These are phyloP conservation scores for Pyrus hybrid DNA, from an alignment of 331 rosid genomes.

Conservation along the genomic window DNA sequence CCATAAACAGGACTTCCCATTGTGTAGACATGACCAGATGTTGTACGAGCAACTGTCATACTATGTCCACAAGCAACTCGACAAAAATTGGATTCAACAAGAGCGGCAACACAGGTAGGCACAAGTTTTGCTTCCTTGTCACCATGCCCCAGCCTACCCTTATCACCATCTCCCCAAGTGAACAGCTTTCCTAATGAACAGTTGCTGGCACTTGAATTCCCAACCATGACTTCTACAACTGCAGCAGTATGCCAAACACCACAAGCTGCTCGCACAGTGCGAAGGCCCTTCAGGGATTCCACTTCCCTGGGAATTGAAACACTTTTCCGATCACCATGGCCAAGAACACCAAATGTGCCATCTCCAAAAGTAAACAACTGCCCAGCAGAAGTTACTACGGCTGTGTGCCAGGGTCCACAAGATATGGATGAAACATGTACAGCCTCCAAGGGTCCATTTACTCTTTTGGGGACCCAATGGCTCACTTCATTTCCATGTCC, in stretches of 20 bases:
- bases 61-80: slow-evolving; percentile 95
- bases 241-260: slow-evolving; percentile 99
- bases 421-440: slow-evolving; percentile 87
- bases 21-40: slow-evolving; percentile 75
- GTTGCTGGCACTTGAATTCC: slow-evolving; percentile 85
- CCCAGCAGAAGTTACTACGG: slow-evolving; percentile 94
- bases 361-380: slow-evolving; percentile 96
- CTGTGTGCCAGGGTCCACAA: slow-evolving; percentile 99
- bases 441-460: slow-evolving; percentile 91
- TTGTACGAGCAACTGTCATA: slow-evolving; percentile 89
- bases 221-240: slow-evolving; percentile 96
- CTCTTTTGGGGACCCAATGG: slow-evolving; percentile 98
- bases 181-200: slow-evolving; percentile 94
- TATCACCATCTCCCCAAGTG: slow-evolving; percentile 99
- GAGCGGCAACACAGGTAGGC: slow-evolving; percentile 97
- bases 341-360: slow-evolving; percentile 96
- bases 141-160: slow-evolving; percentile 97
- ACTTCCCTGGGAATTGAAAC: slow-evolving; percentile 91
- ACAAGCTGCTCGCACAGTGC: slow-evolving; percentile 92
- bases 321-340: slow-evolving; percentile 83
- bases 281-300: slow-evolving; percentile 93
- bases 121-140: slow-evolving; percentile 92
- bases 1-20: slow-evolving; percentile 99
- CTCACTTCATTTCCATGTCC: slow-evolving; percentile 99
- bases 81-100: slow-evolving; percentile 79